These are phyloP conservation scores for Coemansia sp. DNA, from an alignment of 192 early-diverging fungal genomes.

Conservation along the genomic window DNA sequence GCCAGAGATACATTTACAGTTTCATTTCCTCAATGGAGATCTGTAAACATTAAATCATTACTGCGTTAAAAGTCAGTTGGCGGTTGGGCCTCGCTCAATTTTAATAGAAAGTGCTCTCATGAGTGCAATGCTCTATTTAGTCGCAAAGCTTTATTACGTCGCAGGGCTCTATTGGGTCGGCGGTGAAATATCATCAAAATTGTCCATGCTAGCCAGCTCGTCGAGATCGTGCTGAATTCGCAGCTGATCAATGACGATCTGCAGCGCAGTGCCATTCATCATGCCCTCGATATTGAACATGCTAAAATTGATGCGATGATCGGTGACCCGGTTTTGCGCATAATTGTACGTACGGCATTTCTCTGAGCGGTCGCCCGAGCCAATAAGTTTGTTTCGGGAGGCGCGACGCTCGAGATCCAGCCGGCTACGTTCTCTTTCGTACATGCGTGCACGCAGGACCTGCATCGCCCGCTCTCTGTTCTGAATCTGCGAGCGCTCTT, in stretches of 20 bases:
- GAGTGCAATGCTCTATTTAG: too few relatives aligned
- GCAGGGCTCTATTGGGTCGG: neutral
- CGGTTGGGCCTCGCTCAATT: neutral
- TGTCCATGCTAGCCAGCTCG: slow-evolving; percentile 36
- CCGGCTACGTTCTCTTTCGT: slow-evolving; percentile 66
- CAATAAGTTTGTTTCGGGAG: slow-evolving; percentile 64
- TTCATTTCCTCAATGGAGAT: neutral
- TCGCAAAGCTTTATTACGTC: too few relatives aligned
- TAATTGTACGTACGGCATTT: slow-evolving; percentile 85
- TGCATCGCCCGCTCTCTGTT: slow-evolving; percentile 88
- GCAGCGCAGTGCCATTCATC: slow-evolving; percentile 56
- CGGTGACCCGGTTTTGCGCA: slow-evolving; percentile 76
- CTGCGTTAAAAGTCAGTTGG: too few relatives aligned
- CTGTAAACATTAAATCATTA: too few relatives aligned
- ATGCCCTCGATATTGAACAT: slow-evolving; percentile 68
- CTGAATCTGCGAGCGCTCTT: slow-evolving; percentile 89
- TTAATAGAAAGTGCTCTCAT: neutral
- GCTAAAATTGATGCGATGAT: slow-evolving; percentile 77
- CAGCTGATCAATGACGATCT: slow-evolving; percentile 51
- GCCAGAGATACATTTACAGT: neutral
- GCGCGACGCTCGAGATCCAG: slow-evolving; percentile 59
- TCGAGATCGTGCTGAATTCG: slow-evolving; percentile 55
- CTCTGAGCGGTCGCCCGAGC: slow-evolving; percentile 73
- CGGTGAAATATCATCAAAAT: neutral
- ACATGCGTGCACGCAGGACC: slow-evolving; percentile 77